Percentiles rank a stretch among this genome's conserved stretches.
These are phyloP conservation scores for Penicillium roqueforti DNA, from an alignment of 495 filamentous ascomycete species.

Conservation along the genomic window DNA sequence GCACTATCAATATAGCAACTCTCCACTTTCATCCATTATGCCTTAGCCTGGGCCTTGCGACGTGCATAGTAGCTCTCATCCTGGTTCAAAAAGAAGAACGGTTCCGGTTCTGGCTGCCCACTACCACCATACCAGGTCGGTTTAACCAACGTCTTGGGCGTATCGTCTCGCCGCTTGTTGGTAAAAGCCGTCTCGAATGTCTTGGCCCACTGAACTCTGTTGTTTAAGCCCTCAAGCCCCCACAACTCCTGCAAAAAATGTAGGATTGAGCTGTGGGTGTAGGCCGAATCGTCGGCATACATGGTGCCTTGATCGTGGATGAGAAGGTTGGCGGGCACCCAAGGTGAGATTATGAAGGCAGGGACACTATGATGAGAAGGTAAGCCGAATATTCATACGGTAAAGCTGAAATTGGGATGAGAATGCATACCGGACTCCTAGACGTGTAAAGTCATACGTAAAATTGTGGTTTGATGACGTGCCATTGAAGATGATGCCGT, in stretches of 20 bases:
- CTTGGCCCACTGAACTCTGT: slow-evolving; percentile 38
- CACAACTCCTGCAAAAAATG: slow-evolving; percentile 42
- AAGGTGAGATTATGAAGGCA: slow-evolving; percentile 45
- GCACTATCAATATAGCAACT: neutral
- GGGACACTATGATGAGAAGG: slow-evolving; percentile 24
- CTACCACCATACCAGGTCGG: slow-evolving; percentile 34
- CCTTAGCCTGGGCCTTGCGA: neutral
- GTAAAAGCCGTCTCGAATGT: slow-evolving; percentile 39
- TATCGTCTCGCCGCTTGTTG: slow-evolving; percentile 22
- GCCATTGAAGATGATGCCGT: slow-evolving; percentile 37
- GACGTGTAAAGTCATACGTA: slow-evolving; percentile 43
- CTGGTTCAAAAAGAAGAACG: slow-evolving; percentile 34
- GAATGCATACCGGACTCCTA: slow-evolving; percentile 37
- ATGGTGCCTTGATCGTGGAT: slow-evolving; percentile 39
- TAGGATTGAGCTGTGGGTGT: slow-evolving; percentile 43
- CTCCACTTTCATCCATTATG: neutral
- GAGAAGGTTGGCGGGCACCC: slow-evolving; percentile 33
- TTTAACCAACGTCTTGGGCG: slow-evolving; percentile 29
- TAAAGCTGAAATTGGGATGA: neutral
- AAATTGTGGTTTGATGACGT: slow-evolving; percentile 32
- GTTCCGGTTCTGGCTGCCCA: slow-evolving; percentile 28
- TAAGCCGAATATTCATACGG: neutral
- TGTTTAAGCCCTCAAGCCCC: slow-evolving; percentile 38
- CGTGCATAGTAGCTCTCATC: slow-evolving; percentile 29
- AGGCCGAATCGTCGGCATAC: slow-evolving; percentile 38